A percentile compares a stretch with the other conserved stretches of the same genome.
These are phyloP conservation scores for Cyberlindnera maritima DNA, from an alignment of 805 yeast genomes.

Conservation along the genomic window DNA sequence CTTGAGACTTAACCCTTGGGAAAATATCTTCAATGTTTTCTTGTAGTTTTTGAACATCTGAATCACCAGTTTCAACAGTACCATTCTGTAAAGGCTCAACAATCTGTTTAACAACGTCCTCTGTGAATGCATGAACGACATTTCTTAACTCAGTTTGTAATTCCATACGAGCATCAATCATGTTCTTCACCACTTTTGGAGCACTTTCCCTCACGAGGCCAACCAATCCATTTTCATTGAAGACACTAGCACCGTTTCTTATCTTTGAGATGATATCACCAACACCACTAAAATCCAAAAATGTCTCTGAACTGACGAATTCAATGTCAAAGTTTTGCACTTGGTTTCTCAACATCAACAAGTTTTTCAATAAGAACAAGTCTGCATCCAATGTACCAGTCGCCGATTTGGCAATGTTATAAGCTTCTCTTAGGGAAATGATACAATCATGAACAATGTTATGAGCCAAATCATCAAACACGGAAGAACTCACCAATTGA, in stretches of 20 bases:
- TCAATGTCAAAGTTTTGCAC: constrained; percentile 79
- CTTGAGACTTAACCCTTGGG: constrained; percentile 52
- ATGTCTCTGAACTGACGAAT: constrained; percentile 65
- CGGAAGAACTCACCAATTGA: constrained; percentile 70
- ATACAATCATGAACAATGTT: constrained; percentile 79
- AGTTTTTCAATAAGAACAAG: constrained; percentile 67
- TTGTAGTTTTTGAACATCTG: constrained; percentile 41
- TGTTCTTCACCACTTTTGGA: constrained; percentile 76
- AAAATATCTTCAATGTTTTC: constrained; percentile 50
- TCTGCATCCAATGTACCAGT: constrained; percentile 57
- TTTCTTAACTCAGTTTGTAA: constrained; percentile 70
- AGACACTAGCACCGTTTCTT: constrained; percentile 28
- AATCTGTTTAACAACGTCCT: constrained; percentile 48
- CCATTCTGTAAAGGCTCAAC: constrained; percentile 41
- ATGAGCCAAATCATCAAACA: constrained; percentile 89
- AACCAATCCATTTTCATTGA: constrained; percentile 30
- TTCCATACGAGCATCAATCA: constrained; percentile 76
- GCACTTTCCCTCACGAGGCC: constrained; percentile 63
- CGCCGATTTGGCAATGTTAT: constrained; percentile 40
- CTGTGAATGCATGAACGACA: constrained; percentile 59
- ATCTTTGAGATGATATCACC: constrained; percentile 45
- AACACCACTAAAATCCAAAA: constrained; percentile 80
- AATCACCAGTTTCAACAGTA: constrained; percentile 27
- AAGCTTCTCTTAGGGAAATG: constrained; percentile 54
- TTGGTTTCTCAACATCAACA: constrained; percentile 67